These are phyloP conservation scores for Rugonectria rugulosa DNA, from an alignment of 2,329 filamentous ascomycete genomes.

Conservation along the genomic window DNA sequence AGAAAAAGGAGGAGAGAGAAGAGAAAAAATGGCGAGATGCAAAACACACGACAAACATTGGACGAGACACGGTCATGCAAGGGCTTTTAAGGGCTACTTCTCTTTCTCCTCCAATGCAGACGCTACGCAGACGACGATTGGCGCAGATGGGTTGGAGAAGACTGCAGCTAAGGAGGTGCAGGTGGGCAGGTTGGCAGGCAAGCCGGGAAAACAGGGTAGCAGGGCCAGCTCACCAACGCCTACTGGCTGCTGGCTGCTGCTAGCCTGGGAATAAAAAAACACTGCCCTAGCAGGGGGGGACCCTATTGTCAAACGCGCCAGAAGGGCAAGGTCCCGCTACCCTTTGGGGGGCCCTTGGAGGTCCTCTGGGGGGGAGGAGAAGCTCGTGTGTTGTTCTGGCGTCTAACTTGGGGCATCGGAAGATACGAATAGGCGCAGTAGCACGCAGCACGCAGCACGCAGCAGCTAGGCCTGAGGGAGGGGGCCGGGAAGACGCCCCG, in stretches of 20 bases:
- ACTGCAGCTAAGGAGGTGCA: slow-evolving; percentile 15
- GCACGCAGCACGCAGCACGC: too few relatives aligned
- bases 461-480: too few relatives aligned
- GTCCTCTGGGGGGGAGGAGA: neutral
- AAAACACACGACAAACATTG: neutral
- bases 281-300: neutral
- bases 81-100: slow-evolving; percentile 6
- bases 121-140: slow-evolving; percentile 3
- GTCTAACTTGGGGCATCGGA: neutral
- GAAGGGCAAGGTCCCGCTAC: neutral
- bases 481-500: too few relatives aligned
- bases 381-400: neutral
- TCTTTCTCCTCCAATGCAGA: too few relatives aligned
- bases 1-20: neutral
- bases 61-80: neutral
- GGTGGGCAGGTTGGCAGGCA: too few relatives aligned
- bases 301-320: neutral
- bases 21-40: neutral
- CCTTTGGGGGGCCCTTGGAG: neutral
- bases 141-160: slow-evolving; percentile 8
- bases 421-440: too few relatives aligned
- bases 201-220: neutral
- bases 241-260: neutral
- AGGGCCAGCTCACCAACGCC: slow-evolving; percentile 14
- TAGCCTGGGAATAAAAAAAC: neutral